Base-by-base conservation (phyloP, 306 rosid species). In the Calophaca sinica region DNA sequence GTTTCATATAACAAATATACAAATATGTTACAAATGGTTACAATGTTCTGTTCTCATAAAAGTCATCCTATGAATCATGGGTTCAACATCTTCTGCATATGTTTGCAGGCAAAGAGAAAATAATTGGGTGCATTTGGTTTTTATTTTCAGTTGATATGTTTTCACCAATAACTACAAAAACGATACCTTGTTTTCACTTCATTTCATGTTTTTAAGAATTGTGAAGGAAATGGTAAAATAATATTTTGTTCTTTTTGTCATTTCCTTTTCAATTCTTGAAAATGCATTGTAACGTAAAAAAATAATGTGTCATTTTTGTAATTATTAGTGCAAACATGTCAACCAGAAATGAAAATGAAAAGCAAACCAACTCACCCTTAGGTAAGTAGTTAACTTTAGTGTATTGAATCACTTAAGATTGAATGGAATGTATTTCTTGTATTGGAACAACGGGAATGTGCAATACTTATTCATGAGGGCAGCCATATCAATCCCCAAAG, bases 41-140 rank as follows among this genome's bases (percentile, higher is more conserved):
- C 63, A 58, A 31, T 58, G 20, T 58, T 10, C 63, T 26, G 41
- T 58, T 58, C 29, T 58, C 63, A 57, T 58, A 31, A 58, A 57
- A 31, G 26, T 29, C 62, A 57, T 29, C 13, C 32, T 53, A 53
- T 4, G 62, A 55, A 55, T 57, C 66, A 60, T 10, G 20, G 28
- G 44, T 60, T 33, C 26, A 33, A 15, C 65, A 32, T 35, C 65
- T 60, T 12, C 65, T 60, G 44, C 42, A 60, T 26, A 32, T 32
- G 29, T 31, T 32, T 59, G 20, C 42, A 32, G 42, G 42, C 42
- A 38, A 38, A 38, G 42, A 38, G 42, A 7, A 38, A 38, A 38
- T 38, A 38, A 31, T 59, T 59, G 42, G 26, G 44, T 6, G 4
- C 42, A 5, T 33, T 59, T 59, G 5, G 1, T 33, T 59, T 59